Base-by-base conservation (phyloP, 306 rosid species). In the Cicer bijugum region DNA sequence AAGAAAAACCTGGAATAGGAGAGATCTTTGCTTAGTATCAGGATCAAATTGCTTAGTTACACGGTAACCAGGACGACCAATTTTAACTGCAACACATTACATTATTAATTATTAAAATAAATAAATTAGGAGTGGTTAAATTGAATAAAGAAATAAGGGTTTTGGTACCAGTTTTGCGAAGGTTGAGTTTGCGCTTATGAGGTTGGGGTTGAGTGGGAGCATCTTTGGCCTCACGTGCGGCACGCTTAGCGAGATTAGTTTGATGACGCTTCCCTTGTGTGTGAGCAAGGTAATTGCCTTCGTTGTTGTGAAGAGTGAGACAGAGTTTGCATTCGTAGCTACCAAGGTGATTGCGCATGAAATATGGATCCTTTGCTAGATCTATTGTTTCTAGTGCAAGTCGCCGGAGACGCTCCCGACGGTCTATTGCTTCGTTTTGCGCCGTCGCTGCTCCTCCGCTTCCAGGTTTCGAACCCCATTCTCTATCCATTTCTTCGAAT, bases 401-500 rank as follows among this genome's bases (percentile, higher is more conserved):
- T 47, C 97, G 84, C 14, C 97, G 92, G 77, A 94, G 99, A 8
- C 97, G 90, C 89, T 91, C 98, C 5, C 97, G 85, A 33, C 97
- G 97, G 87, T 94, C 97, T 72, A 91, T 88, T 64, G 99, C 99
- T 78, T 94, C 99, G 82, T 89, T 91, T 74, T 94, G 99, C 12
- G 97, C 96, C 58, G 97, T 72, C 81, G 99, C 99, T 2, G 97
- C 97, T 17, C 99, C 99, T 6, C 97, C 99, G 75, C 97, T 94
- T 9, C 99, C 99, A 1, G 99, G 99, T 84, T 94, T 94, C n/a
- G 97, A 91, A 45, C 99, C 99, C 97, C 99, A 94, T 10, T 91
- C 99, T n/a, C 99, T 86, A 79, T 94, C 99, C 99, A 94, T 92
- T 7, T 6, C 38, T 67, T 23, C 53, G 35, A 39, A 7, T 39